These are phyloP conservation scores for Claviceps digitariae DNA, from an alignment of 2,329 filamentous ascomycete species.

Conservation along the genomic window DNA sequence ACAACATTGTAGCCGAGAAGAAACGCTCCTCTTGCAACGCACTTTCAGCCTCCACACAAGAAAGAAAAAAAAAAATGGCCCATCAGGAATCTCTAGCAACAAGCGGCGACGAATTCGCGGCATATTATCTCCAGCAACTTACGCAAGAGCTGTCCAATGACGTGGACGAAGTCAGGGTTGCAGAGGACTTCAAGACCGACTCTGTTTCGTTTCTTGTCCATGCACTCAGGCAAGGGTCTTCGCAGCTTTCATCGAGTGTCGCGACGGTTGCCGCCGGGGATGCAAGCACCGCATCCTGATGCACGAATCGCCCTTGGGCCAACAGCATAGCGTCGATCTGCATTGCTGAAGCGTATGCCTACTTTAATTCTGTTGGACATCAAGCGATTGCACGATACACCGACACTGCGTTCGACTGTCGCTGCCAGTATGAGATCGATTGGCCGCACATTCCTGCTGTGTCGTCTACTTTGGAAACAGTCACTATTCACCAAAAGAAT, in stretches of 20 bases:
- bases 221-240: conserved; percentile 54
- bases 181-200: conserved; percentile 57
- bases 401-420: background rate
- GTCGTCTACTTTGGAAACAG: background rate
- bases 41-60: no score
- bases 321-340: background rate
- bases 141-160: conserved; percentile 63
- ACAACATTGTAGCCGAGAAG: no score
- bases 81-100: background rate
- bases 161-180: conserved; percentile 53
- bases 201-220: conserved; percentile 51
- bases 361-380: background rate
- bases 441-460: background rate
- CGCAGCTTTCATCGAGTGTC: conserved; percentile 31
- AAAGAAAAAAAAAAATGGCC: conserved; percentile 1
- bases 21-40: no score
- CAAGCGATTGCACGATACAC: background rate
- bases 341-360: background rate
- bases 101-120: conserved; percentile 34
- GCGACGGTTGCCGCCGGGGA: conserved; percentile 23
- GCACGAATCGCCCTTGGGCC: no score
- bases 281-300: conserved; percentile 2
- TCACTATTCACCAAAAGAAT: background rate
- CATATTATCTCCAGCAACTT: conserved; percentile 55
- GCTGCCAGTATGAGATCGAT: background rate